These are phyloP conservation scores for Centrapalus pauciflorus DNA, from an alignment of 129 eudicot genomes.

Conservation along the genomic window DNA sequence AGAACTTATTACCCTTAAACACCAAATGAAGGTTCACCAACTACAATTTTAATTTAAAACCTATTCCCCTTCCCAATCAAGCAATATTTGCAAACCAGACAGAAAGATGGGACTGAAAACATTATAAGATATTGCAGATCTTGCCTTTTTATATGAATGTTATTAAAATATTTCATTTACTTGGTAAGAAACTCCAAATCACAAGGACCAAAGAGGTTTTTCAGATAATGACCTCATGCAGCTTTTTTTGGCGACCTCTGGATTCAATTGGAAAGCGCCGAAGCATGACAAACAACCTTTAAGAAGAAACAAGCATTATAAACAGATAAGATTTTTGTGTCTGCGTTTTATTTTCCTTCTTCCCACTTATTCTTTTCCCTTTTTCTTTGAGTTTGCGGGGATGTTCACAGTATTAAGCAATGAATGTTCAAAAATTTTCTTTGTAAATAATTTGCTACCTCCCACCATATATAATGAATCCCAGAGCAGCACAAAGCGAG, in stretches of 20 bases:
- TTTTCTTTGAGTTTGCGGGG: no score
- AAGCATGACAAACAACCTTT: conserved; percentile 63
- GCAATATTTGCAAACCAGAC: neutral
- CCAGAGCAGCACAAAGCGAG: conserved; percentile 67
- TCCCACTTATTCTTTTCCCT: no score
- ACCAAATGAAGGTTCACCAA: neutral
- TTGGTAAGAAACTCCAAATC: neutral
- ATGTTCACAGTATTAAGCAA: neutral
- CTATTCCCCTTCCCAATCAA: neutral
- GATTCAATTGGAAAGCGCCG: conserved; percentile 78
- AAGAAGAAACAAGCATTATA: neutral
- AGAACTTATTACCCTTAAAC: neutral
- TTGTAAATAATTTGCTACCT: conserved; percentile 34
- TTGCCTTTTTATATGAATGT: no score
- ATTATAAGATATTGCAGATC: neutral
- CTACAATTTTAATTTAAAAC: neutral
- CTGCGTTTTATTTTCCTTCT: no score
- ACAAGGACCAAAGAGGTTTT: neutral
- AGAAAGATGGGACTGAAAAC: neutral
- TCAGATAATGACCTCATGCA: conserved; percentile 49
- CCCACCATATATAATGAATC: conserved; percentile 74
- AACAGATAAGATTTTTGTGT: neutral
- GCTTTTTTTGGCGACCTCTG: conserved; percentile 65
- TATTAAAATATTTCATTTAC: neutral
- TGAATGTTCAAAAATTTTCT: neutral